Evolutionary conservation across 345 rosid genomes (phyloP).

Genomic region (Heritiera littoralis): DNA sequence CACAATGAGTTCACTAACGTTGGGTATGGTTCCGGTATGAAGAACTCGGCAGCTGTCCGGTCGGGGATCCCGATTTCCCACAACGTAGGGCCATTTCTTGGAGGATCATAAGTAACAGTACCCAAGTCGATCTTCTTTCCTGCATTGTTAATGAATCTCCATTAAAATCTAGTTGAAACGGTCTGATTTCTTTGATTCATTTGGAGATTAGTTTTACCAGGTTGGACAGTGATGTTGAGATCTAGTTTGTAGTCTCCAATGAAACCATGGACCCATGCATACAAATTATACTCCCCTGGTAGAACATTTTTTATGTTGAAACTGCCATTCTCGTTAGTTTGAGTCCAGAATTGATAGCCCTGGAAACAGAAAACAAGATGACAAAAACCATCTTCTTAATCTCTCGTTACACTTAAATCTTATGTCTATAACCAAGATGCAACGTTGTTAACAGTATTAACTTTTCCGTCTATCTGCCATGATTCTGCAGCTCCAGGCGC

Average conservation of each 20-base stretch:
- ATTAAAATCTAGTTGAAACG: background rate
- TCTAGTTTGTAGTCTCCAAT: slow-evolving; percentile 65
- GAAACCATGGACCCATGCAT: slow-evolving; percentile 70
- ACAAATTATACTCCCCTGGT: slow-evolving; percentile 61
- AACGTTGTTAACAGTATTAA: slow-evolving; percentile 16
- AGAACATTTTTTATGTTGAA: slow-evolving; percentile 62
- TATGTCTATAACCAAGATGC: background rate
- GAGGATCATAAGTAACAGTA: slow-evolving; percentile 52
- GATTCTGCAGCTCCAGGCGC: slow-evolving; percentile 71
- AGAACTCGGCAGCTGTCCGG: slow-evolving; percentile 72
- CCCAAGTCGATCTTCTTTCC: slow-evolving; percentile 50
- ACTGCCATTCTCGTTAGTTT: slow-evolving; percentile 51
- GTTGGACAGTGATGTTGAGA: slow-evolving; percentile 37
- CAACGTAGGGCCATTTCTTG: slow-evolving; percentile 69
- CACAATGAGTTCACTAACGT: slow-evolving; percentile 46
- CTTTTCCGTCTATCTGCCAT: slow-evolving; percentile 84
- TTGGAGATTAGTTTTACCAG: slow-evolving; percentile 42
- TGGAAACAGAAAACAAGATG: slow-evolving; percentile 23
- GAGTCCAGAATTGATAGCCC: slow-evolving; percentile 93
- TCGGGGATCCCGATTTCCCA: slow-evolving; percentile 93
- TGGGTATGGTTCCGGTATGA: slow-evolving; percentile 64
- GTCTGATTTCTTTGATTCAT: background rate
- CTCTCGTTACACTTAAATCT: background rate
- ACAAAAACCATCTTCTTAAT: background rate
- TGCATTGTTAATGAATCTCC: slow-evolving; percentile 25